Conservation (phyloP, 139 green algal species). For the Bryopsis sp. region DNA sequence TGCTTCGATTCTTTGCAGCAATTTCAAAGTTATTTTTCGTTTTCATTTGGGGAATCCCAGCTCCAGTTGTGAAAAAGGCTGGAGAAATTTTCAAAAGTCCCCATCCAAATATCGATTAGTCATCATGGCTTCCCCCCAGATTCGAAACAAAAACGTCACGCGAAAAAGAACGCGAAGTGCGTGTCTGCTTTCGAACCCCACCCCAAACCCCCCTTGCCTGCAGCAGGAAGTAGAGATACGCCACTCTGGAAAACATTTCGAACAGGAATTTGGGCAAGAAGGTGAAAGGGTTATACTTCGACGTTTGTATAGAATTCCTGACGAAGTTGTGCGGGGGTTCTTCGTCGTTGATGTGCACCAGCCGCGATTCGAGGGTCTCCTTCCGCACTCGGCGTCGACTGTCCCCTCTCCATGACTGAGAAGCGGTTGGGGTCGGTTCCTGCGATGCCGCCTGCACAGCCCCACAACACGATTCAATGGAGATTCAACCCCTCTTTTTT, state of each 20-base stretch:
- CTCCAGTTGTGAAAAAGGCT: not conserved
- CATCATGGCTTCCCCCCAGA: not conserved
- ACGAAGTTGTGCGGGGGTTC: not conserved
- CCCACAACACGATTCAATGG: too few relatives aligned
- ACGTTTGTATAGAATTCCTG: constrained; percentile 56
- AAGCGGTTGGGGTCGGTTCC: too few relatives aligned
- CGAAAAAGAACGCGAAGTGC: too few relatives aligned
- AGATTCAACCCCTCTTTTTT: too few relatives aligned
- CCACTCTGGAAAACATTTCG: constrained; percentile 62
- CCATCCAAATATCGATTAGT: not conserved
- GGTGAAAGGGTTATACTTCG: constrained; percentile 68
- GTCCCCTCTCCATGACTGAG: too few relatives aligned
- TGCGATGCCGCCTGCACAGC: too few relatives aligned
- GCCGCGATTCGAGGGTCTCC: not conserved
- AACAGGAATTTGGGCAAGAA: constrained; percentile 71
- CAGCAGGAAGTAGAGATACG: constrained; percentile 76
- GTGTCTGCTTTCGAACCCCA: too few relatives aligned
- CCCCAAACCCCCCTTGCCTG: constrained; percentile 31
- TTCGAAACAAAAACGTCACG: not conserved
- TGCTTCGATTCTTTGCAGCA: too few relatives aligned
- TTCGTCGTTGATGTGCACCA: not conserved
- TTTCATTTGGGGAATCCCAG: not conserved
- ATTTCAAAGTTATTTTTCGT: constrained; percentile 1
- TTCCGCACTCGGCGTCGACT: not conserved
- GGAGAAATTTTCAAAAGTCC: not conserved